Percentiles rank a stretch among this genome's conserved stretches.
These are phyloP conservation scores for Pseudogymnoascus pannorum DNA, from an alignment of 2,329 filamentous ascomycete genomes.

Conservation along the genomic window DNA sequence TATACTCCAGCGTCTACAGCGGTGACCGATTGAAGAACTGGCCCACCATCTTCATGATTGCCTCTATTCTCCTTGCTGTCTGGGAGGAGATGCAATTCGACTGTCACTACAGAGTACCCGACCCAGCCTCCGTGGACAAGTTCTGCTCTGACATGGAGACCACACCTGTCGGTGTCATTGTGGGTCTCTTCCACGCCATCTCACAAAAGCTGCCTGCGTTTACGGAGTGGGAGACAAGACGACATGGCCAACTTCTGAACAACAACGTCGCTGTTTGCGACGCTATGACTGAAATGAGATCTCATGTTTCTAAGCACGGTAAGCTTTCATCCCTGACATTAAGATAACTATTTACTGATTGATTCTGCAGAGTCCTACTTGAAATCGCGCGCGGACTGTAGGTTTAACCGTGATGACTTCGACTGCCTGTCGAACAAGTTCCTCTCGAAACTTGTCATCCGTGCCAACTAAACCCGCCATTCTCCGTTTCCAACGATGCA, in stretches of 20 bases:
- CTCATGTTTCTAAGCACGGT: slow-evolving; percentile 92
- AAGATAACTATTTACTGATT: slow-evolving; percentile 35
- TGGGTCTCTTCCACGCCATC: slow-evolving; percentile 94
- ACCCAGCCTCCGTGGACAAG: slow-evolving; percentile 77
- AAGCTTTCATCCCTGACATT: slow-evolving; percentile 33
- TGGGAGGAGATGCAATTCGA: slow-evolving; percentile 99
- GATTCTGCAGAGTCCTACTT: slow-evolving; percentile 70
- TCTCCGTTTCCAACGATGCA: not conserved
- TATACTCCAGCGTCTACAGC: slow-evolving; percentile 97
- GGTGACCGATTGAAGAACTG: slow-evolving; percentile 97
- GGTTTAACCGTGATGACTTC: slow-evolving; percentile 87
- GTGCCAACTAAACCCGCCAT: slow-evolving; percentile 60
- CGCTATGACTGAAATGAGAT: slow-evolving; percentile 90
- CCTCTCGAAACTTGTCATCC: slow-evolving; percentile 90
- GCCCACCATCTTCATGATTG: slow-evolving; percentile 97
- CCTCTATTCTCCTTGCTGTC: slow-evolving; percentile 83
- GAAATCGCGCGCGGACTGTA: slow-evolving; percentile 67
- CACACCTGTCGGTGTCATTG: slow-evolving; percentile 90
- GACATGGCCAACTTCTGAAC: slow-evolving; percentile 84
- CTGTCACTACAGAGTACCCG: slow-evolving; percentile 88
- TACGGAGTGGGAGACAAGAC: slow-evolving; percentile 86
- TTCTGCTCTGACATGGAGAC: slow-evolving; percentile 97
- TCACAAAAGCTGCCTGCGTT: slow-evolving; percentile 92
- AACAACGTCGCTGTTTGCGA: slow-evolving; percentile 90
- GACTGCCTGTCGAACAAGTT: slow-evolving; percentile 97